Evolutionary conservation across 108 stramenopile species (phyloP), one percentile per base, ranked within the genome.

Genomic region (Craspedostauros australis): DNA sequence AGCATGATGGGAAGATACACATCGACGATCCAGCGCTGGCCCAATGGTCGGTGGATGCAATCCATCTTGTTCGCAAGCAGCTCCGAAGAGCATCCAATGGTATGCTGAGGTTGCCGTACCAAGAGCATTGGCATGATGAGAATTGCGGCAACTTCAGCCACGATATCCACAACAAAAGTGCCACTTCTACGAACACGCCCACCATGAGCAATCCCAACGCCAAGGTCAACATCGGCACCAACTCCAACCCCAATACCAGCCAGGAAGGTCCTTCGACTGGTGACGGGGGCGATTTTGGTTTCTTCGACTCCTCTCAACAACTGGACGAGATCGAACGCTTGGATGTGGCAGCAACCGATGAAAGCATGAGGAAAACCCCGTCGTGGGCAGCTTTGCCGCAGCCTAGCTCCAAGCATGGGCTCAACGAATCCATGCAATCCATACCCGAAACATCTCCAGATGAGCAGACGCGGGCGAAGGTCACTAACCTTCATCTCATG

Each of bases 41-140:
- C n/a, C 63, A 68, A 11, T 92, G 91, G 91, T 79, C 82, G 23
- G 73, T 92, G 18, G 84, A 88, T 75, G 91, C 84, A 12, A 77
- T 92, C 41, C 36, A 57, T 14, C 52, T 92, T 33, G 54, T 88
- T 34, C 75, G 91, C 20, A 65, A 66, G 33, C 84, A 88, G 54
- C 57, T 92, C 9, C 79, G 66, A 50, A 62, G 86, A 29, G 83
- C 84, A 2, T 54, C 69, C 12, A 76, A 68, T 46, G 83, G 83
- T 23, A 21, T 36, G 32, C 37, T 60, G 6, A 41, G 50, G 2
- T 57, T 92, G 22, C 91, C 91, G 5, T 86, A 58, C 49, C 45
- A 50, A 1, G 52, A 68, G 5, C 67, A 92, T 51, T 92, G 91
- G 91, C 29, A 41, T 4, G 50, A 69, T n/a, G n/a, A n/a, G 18